These are phyloP conservation scores for Themeda triandra DNA, from an alignment of 176 grass and related monocot genomes.

Conservation along the genomic window DNA sequence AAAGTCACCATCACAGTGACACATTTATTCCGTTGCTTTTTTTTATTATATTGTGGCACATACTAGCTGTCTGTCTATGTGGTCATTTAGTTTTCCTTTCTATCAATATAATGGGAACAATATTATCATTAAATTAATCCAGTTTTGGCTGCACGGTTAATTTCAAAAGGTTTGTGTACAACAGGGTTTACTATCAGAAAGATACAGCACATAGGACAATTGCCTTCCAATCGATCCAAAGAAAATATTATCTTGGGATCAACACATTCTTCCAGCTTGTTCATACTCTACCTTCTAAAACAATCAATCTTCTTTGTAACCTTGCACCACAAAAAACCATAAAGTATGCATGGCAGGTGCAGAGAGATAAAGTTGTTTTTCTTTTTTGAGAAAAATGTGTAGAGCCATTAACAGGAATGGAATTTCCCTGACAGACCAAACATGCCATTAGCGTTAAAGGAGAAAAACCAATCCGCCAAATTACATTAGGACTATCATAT, in stretches of 20 bases:
- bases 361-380: background rate
- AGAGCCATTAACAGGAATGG: background rate
- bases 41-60: no score
- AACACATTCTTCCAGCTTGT: background rate
- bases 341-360: background rate
- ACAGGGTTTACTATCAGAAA: background rate
- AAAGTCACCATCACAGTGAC: background rate
- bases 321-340: background rate
- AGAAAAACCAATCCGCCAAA: no score
- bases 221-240: background rate
- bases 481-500: no score
- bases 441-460: no score
- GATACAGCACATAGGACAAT: background rate
- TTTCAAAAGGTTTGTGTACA: background rate
- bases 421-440: no score
- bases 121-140: background rate
- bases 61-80: no score
- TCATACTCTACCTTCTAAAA: background rate
- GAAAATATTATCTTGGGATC: background rate
- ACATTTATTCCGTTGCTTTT: background rate
- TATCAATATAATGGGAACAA: background rate
- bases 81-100: background rate
- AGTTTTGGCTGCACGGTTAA: background rate
- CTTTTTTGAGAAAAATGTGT: background rate
- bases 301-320: background rate